A percentile compares a stretch with the other conserved stretches of the same genome.
phyloP scores from a whole-genome alignment of 345 rosid genomes.

The Moricandia arvensis region DNA sequence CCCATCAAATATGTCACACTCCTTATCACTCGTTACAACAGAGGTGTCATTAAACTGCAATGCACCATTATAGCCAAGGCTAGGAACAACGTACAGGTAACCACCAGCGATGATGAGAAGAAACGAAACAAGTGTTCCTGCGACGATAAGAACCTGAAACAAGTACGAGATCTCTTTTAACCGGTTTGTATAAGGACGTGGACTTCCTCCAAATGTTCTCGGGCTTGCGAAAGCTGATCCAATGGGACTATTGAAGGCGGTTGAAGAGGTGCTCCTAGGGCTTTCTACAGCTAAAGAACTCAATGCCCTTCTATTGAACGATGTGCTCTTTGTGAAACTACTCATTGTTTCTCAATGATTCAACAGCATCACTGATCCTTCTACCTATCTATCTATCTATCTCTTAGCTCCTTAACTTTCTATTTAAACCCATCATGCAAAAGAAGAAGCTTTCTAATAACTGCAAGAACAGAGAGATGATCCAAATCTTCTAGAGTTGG shows the following conservation, averaged over 20 bases:
- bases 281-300: constrained; percentile 35
- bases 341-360: constrained; percentile 43
- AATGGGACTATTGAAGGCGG: constrained; percentile 45
- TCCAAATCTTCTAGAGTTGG: constrained; percentile 22
- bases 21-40: background rate
- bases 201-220: constrained; percentile 41
- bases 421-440: constrained; percentile 29
- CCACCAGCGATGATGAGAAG: constrained; percentile 51
- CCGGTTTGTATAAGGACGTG: constrained; percentile 32
- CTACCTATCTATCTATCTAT: background rate
- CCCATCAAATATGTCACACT: constrained; percentile 60
- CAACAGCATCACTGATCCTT: constrained; percentile 3
- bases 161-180: constrained; percentile 44
- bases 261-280: constrained; percentile 36
- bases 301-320: constrained; percentile 50
- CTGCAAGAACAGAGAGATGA: constrained; percentile 21
- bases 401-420: constrained; percentile 8
- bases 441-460: background rate
- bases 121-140: constrained; percentile 56
- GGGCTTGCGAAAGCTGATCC: constrained; percentile 40
- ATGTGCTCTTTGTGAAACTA: constrained; percentile 47
- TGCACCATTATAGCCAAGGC: constrained; percentile 45
- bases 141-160: constrained; percentile 49
- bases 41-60: constrained; percentile 38
- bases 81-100: constrained; percentile 67